Conservation (phyloP, 1,139 yeast genomes). For the Komagataea norvegica region DNA sequence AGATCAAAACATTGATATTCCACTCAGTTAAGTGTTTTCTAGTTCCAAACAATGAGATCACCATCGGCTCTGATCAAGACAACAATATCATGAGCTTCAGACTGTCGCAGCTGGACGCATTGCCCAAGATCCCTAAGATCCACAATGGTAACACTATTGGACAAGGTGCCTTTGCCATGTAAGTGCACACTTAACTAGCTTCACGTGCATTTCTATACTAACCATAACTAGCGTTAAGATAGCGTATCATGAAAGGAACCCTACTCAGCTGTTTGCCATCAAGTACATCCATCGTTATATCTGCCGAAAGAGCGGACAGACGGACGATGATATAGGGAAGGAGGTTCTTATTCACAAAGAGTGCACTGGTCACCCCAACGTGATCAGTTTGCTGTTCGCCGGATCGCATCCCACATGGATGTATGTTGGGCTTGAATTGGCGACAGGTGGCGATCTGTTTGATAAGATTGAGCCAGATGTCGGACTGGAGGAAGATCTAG, state of each 20-base stretch:
- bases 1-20: conserved; percentile 2
- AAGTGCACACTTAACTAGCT: conserved; percentile 11
- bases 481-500: conserved; percentile 61
- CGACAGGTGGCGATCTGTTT: conserved; percentile 66
- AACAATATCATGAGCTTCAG: conserved; percentile 20
- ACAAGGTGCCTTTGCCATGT: conserved; percentile 44
- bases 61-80: not conserved
- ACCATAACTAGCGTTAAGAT: conserved; percentile 30
- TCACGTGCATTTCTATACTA: not conserved
- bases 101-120: conserved; percentile 29
- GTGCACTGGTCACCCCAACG: conserved; percentile 54
- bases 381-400: conserved; percentile 47
- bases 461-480: conserved; percentile 72
- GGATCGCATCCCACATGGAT: conserved; percentile 49
- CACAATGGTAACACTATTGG: conserved; percentile 39
- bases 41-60: not conserved
- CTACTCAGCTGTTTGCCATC: conserved; percentile 42
- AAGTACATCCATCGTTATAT: conserved; percentile 50
- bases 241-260: conserved; percentile 30
- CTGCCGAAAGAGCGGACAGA: conserved; percentile 40
- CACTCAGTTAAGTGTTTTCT: not conserved
- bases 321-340: conserved; percentile 42
- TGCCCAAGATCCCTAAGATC: conserved; percentile 35
- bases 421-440: conserved; percentile 63
- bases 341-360: conserved; percentile 52